phyloP scores from a whole-genome alignment of 768 basidiomycete genomes.

The Hortiboletus campestris region DNA sequence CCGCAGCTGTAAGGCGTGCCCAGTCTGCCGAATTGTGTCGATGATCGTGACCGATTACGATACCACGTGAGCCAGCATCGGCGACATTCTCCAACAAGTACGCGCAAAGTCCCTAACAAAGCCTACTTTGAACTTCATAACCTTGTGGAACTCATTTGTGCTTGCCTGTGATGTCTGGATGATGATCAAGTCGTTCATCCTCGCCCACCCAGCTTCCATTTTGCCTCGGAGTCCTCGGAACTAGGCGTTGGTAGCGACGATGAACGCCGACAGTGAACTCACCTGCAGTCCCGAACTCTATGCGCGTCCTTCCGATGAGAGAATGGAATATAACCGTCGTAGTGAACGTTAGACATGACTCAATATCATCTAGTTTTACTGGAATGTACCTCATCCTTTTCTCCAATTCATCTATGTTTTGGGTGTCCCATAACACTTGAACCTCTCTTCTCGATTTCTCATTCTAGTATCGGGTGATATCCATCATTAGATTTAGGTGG shows the following conservation, averaged over 20 bases:
- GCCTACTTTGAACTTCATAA: background rate
- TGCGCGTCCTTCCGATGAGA: constrained; percentile 50
- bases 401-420: constrained; percentile 35
- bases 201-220: constrained; percentile 90
- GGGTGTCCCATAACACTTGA: constrained; percentile 30
- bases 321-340: background rate
- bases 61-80: constrained; percentile 55
- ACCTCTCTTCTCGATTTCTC: constrained; percentile 39
- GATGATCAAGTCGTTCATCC: constrained; percentile 86
- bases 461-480: constrained; percentile 29
- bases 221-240: constrained; percentile 64
- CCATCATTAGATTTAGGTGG: background rate
- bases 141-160: background rate
- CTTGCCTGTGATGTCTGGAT: constrained; percentile 78
- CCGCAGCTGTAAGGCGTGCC: constrained; percentile 72
- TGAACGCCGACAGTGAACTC: constrained; percentile 7
- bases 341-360: background rate
- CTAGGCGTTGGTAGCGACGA: background rate
- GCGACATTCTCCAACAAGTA: constrained; percentile 59
- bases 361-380: background rate
- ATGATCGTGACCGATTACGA: constrained; percentile 88
- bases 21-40: constrained; percentile 76
- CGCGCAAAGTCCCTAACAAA: constrained; percentile 65
- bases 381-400: constrained; percentile 40
- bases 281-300: constrained; percentile 90